These are phyloP conservation scores for Leptomonas seymouri DNA, from an alignment of 208 protist genomes.

Conservation along the genomic window DNA sequence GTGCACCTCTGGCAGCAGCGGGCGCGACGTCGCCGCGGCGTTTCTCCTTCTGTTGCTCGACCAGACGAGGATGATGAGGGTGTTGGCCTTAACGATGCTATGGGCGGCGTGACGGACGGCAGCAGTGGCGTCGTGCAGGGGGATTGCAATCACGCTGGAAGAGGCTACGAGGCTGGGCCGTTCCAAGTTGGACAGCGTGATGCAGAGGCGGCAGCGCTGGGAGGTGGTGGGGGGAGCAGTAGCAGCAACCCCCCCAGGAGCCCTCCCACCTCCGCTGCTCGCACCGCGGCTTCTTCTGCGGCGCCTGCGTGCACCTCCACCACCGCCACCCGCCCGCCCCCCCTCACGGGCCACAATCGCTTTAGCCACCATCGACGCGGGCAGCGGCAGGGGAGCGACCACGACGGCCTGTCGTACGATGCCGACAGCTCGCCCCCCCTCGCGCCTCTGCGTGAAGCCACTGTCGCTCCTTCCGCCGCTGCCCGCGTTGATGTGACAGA, in stretches of 20 bases:
- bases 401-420: neutral
- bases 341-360: neutral
- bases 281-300: neutral
- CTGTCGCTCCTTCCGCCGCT: constrained; percentile 10
- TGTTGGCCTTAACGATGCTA: neutral
- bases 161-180: neutral
- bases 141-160: too few relatives aligned
- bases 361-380: neutral
- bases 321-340: too few relatives aligned
- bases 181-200: neutral
- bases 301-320: neutral
- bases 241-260: too few relatives aligned
- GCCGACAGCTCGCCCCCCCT: constrained; percentile 5
- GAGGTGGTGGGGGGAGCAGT: neutral
- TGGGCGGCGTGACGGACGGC: neutral
- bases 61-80: constrained; percentile 22
- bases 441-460: constrained; percentile 13
- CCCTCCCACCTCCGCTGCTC: constrained; percentile 2
- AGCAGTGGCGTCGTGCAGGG: too few relatives aligned
- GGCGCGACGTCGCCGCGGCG: constrained; percentile 27
- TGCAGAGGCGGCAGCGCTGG: too few relatives aligned
- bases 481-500: neutral
- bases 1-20: constrained; percentile 25
- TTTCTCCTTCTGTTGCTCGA: constrained; percentile 39
- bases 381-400: neutral